Conservation (phyloP, 768 basidiomycete species). For the Clitopilus hobsonii region DNA sequence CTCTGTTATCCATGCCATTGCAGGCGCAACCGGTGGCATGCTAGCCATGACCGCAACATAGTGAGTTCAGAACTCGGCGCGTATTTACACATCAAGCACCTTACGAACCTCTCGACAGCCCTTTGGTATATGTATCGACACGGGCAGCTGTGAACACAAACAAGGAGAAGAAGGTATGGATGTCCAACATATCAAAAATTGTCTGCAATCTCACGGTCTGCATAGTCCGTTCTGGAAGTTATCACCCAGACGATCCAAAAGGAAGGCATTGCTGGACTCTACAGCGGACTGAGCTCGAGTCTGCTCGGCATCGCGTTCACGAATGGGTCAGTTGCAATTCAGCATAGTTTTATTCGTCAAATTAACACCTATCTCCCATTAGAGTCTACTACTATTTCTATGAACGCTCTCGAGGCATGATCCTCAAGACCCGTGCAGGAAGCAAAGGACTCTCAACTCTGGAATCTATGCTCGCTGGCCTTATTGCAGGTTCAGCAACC, state of each 20-base stretch:
- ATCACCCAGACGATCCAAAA: constrained; percentile 73
- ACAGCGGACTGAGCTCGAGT: constrained; percentile 82
- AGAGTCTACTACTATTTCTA: constrained; percentile 95
- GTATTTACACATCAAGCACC: constrained; percentile 4
- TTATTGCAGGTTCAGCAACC: constrained; percentile 84
- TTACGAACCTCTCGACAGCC: constrained; percentile 42
- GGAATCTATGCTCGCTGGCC: constrained; percentile 87
- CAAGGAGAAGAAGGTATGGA: constrained; percentile 40
- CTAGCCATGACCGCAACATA: constrained; percentile 88
- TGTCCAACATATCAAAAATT: neutral
- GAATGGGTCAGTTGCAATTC: constrained; percentile 58
- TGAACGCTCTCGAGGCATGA: constrained; percentile 57
- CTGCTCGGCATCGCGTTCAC: constrained; percentile 90
- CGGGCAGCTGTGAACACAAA: constrained; percentile 89
- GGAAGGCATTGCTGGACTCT: constrained; percentile 82
- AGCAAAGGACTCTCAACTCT: constrained; percentile 71
- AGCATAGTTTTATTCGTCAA: neutral
- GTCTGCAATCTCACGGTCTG: neutral
- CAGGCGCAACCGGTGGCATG: constrained; percentile 89
- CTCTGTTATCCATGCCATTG: constrained; percentile 79
- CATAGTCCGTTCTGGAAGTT: constrained; percentile 60
- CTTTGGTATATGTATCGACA: constrained; percentile 88
- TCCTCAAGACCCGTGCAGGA: constrained; percentile 51
- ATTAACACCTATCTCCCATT: constrained; percentile 3
- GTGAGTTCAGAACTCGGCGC: constrained; percentile 42